Evolutionary conservation across 768 basidiomycete genomes (phyloP), one percentile per base, ranked within the genome.

Genomic region (Arthromyces matolae): DNA sequence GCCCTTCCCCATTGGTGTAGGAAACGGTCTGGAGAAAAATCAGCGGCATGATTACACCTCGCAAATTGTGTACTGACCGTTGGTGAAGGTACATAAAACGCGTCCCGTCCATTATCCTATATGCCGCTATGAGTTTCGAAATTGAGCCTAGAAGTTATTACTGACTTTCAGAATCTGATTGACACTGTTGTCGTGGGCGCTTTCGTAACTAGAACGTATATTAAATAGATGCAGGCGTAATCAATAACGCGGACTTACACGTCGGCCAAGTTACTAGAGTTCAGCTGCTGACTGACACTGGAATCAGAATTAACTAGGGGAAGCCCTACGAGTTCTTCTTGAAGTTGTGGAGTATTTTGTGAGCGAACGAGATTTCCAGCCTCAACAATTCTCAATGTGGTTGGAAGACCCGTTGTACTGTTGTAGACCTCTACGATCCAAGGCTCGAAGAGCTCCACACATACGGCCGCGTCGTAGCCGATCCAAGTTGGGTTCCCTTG

Each of bases 351-450:
- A 18, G 52, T 44, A 25, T 58, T 53, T 18, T 50, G 23, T 42
- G 65, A 60, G 23, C 49, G 45, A 45, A 70, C 54, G 10, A 45
- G 36, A 31, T 61, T 65, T 3, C 59, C 61, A 22, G 65, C 61
- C 20, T 60, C 65, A 10, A 68, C 61, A 25, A 75, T 65, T 24
- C 58, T 57, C 18, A 60, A 35, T 0, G 69, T 58, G 18, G 37
- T 62, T 1, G 71, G 70, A 1, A 53, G 45, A 5, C 66, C 67
- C 9, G 55, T 53, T 8, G 68, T 67, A 33, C 59, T 60, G 38
- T 71, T 70, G 44, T 64, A 70, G 4, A 65, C 59, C 34, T 72
- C 70, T 5, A 73, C 47, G 14, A 75, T 52, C 66, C 68, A 75
- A 2, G 71, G 71, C 41, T 75, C 71, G 27, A 71, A 70, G 1